phyloP scores from a whole-genome alignment of 176 grass and related monocot genomes.

The Alloteropsis semialata region DNA sequence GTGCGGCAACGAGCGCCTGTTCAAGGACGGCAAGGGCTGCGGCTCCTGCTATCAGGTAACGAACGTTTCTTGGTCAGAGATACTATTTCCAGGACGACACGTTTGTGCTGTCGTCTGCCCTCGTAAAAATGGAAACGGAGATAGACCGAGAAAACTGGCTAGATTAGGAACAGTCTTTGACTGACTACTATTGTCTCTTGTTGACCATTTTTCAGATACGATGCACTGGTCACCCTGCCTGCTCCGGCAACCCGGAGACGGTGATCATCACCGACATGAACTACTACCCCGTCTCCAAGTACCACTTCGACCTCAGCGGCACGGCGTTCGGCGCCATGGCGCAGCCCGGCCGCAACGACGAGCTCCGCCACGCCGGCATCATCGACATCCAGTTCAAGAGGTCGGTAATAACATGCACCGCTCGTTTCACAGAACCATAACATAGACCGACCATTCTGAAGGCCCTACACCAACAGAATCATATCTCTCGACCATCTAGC shows the following conservation, averaged over 20 bases:
- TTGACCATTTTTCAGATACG: constrained; percentile 37
- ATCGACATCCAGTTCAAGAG: constrained; percentile 63
- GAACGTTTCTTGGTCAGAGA: neutral
- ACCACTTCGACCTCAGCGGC: constrained; percentile 73
- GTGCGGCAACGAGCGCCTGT: constrained; percentile 52
- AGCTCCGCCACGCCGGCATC: constrained; percentile 58
- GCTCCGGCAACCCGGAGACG: constrained; percentile 67
- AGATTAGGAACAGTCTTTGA: neutral
- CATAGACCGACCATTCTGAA: neutral
- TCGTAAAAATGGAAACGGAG: neutral
- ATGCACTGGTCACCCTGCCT: constrained; percentile 34
- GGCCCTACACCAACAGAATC: constrained; percentile 6
- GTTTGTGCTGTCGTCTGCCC: neutral
- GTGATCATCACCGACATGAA: constrained; percentile 69
- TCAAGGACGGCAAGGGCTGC: constrained; percentile 69
- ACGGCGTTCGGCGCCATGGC: constrained; percentile 73
- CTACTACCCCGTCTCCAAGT: constrained; percentile 47
- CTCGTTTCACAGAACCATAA: neutral
- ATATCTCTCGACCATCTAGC: neutral
- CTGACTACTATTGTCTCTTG: neutral
- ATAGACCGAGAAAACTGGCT: neutral
- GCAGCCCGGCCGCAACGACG: constrained; percentile 31
- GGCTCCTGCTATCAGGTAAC: constrained; percentile 60
- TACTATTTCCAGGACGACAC: neutral
- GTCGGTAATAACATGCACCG: neutral